Evolutionary conservation across 345 rosid genomes (phyloP), one percentile per base, ranked within the genome.

Genomic region (Rhodamnia argentea): DNA sequence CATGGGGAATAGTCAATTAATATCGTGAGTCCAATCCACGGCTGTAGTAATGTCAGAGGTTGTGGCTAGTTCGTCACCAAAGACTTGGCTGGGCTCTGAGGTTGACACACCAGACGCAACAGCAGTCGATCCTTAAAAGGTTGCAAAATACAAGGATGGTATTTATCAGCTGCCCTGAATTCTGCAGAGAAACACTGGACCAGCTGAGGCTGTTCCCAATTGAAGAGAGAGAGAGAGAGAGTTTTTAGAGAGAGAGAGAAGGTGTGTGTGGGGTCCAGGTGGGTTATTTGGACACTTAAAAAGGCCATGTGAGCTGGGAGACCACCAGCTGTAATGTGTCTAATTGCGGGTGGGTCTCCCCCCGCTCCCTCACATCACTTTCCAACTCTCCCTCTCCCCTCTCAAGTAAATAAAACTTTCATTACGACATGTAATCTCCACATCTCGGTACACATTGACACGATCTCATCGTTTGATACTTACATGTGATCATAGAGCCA

Each of bases 321-420:
- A 88, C 93, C 91, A 92, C 93, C 93, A 92, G 93, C 94, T 93
- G 92, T 91, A 70, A 87, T 86, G 6, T 91, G 94, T 90, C 92
- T 75, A 85, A 12, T 64, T 24, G 47, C 87, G 84, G 91, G 92
- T 89, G 37, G 47, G 62, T 85, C 86, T 57, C 22, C 60, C 27
- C 52, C 27, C 55, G 50, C 87, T 82, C 37, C 50, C 78, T 85
- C 84, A 42, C 75, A 84, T 75, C 51, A 57, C 56, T 83, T 87
- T 87, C 26, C 86, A 11, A 20, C 23, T 50, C 81, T 70, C 81
- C 47, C 81, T 37, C 78, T 37, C 78, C 81, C 26, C 13, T 37
- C 47, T 54, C 15, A 13, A 52, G 44, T 37, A 37, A 70, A 10
- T 70, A 37, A 70, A 70, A 42, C 2, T 14, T 20, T 70, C 81